Conservation (phyloP, 23 red algal genomes). For the Gracilaria domingensis region DNA sequence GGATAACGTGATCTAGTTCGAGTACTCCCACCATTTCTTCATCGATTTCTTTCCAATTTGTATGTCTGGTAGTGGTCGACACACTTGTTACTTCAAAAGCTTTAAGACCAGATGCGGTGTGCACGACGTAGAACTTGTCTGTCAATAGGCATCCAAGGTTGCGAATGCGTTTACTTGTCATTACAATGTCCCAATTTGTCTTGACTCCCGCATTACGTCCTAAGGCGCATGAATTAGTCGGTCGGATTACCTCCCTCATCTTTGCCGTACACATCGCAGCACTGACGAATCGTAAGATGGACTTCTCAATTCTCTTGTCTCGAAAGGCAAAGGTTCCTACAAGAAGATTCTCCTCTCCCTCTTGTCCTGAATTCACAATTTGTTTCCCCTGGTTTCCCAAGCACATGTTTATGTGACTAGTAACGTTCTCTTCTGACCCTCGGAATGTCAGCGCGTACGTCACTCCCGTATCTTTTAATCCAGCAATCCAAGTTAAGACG, state of each 20-base stretch:
- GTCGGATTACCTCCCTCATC: slow-evolving; percentile 18
- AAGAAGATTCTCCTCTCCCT: background rate
- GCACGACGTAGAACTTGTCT: slow-evolving; percentile 16
- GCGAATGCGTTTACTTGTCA: slow-evolving; percentile 17
- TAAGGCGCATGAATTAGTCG: slow-evolving; percentile 10
- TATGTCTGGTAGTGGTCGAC: slow-evolving; percentile 15
- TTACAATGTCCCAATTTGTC: slow-evolving; percentile 14
- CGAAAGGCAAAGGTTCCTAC: background rate
- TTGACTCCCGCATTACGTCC: background rate
- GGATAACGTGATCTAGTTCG: slow-evolving; percentile 13
- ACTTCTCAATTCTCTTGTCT: slow-evolving; percentile 6
- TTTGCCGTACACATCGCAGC: slow-evolving; percentile 23
- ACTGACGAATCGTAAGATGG: slow-evolving; percentile 16
- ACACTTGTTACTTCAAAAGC: slow-evolving; percentile 12
- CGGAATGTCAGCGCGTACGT: slow-evolving; percentile 9
- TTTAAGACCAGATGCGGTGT: slow-evolving; percentile 26
- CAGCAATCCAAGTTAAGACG: background rate
- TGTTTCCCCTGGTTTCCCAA: background rate
- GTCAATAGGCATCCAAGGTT: slow-evolving; percentile 5
- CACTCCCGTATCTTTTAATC: background rate
- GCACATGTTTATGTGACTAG: slow-evolving; percentile 9
- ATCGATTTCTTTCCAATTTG: slow-evolving; percentile 4
- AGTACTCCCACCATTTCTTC: background rate
- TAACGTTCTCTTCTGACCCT: background rate
- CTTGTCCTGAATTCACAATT: background rate